phyloP scores from a whole-genome alignment of 805 yeast species.

The Clavispora fructus region DNA sequence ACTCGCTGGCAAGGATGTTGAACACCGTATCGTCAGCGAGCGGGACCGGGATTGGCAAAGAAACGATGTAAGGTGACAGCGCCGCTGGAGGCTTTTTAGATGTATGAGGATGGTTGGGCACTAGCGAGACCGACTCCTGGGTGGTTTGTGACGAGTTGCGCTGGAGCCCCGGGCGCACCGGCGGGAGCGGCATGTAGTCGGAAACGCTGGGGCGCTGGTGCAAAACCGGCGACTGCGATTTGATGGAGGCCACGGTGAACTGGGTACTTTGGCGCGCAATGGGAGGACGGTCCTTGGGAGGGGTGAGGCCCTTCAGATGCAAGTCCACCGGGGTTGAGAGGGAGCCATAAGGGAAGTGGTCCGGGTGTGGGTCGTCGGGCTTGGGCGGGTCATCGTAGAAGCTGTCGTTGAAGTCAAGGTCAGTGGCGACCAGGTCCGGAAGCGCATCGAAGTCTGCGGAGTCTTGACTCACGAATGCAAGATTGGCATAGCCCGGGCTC shows the following conservation, averaged over 20 bases:
- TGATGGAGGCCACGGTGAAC: slow-evolving; percentile 14
- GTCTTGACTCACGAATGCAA: slow-evolving; percentile 50
- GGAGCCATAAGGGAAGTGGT: neutral
- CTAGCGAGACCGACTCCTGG: slow-evolving; percentile 20
- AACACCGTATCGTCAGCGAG: slow-evolving; percentile 41
- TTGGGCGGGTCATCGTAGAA: slow-evolving; percentile 20
- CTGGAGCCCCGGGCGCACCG: slow-evolving; percentile 24
- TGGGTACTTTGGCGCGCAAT: slow-evolving; percentile 2
- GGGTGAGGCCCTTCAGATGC: neutral
- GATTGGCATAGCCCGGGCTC: slow-evolving; percentile 46
- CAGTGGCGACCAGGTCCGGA: neutral
- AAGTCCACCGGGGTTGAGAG: neutral
- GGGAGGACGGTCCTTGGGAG: slow-evolving; percentile 1
- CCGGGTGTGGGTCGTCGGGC: neutral
- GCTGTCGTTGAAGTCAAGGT: neutral
- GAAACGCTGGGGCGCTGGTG: slow-evolving; percentile 10
- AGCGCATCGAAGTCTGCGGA: neutral
- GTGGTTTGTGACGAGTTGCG: slow-evolving; percentile 33
- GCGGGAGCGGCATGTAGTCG: neutral
- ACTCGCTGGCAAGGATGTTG: slow-evolving; percentile 45
- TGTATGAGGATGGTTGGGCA: neutral
- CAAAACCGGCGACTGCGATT: slow-evolving; percentile 17
- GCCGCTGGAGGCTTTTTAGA: slow-evolving; percentile 7
- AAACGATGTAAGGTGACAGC: slow-evolving; percentile 34
- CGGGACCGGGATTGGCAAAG: slow-evolving; percentile 39